Base-by-base conservation (phyloP, 2,329 filamentous ascomycete genomes). In the Botrytis sinoallii region DNA sequence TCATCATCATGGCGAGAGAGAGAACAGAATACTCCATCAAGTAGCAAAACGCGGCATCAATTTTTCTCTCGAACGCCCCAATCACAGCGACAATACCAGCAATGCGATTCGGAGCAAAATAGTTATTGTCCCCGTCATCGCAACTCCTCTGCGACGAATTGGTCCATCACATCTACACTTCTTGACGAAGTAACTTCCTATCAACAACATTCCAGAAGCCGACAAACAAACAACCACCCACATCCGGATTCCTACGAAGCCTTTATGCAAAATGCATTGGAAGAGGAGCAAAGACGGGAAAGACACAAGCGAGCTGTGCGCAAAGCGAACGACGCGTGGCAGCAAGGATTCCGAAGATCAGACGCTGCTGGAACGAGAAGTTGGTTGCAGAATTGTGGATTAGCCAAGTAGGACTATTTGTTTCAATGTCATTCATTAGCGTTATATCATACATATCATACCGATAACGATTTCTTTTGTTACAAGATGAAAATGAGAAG, bases 331-430 rank as follows among this genome's bases (percentile, higher is more conserved):
- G n/a, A 71, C 48, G 22, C 29, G 18, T 72, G 71, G 71, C 48
- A 68, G 55, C 63, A 67, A 12, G 71, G 63, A 46, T 60, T 72
- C 22, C 32, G 64, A 44, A 35, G 63, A 29, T 18, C 48, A 35
- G 71, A 72, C 38, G 48, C 25, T 38, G 40, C 35, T 29, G 71
- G 63, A 20, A 57, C 52, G 48, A 67, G 71, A 25, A n/a, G 20
- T 48, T 72, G 71, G 71, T 48, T 73, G 32, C n/a, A 40, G 40
- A 65, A 32, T 14, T 73, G 71, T 35, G 71, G 71, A 9, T 52
- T 69, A 69, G 52, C 71, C 64, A 61, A 73, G 52, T 69, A 69
- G 52, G 20, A 73, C 71, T 67, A 25, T 71, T 60, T 16, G 46
- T 66, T 71, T 60, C 3, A n/a, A n/a, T 40, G 35, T 25, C 25